Evolutionary conservation across 2,329 filamentous ascomycete species (phyloP), one percentile per base, ranked within the genome.

Genomic region (Pseudocercospora musae): DNA sequence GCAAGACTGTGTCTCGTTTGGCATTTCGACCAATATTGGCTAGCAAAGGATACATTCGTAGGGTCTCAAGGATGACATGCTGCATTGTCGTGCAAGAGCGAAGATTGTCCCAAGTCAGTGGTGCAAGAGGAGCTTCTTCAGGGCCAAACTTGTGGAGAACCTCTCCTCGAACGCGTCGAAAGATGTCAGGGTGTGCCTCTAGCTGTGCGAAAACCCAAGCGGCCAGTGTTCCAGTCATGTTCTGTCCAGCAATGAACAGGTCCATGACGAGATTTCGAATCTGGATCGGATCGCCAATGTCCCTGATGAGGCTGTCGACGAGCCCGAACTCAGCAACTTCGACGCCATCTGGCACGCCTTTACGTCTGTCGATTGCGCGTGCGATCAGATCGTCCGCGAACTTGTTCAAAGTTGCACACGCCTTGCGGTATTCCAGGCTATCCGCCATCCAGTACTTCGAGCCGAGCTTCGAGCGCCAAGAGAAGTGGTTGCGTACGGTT

Each of bases 141-240:
- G 58, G 60, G 27, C 68, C 70, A 52, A 71, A 68, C 11, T 59
- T 60, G 1, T 50, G 60, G 1, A 68, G 52, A 9, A 75, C 60
- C 55, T 69, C 71, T 23, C 42, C 42, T 3, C 71, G 69, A 2
- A 75, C 65, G 25, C 69, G 69, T 1, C 58, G 48, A 31, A 68
- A 74, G 8, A 71, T 66, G 5, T 65, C 63, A 1, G 68, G 71
- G 20, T 70, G 64, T 6, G 66, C 69, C 4, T 69, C 69, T 3
- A 76, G 59, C 27, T 68, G 65, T 44, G 71, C 77, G 57, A 78
- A 68, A 29, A 76, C 49, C 67, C 76, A 69, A 48, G 66, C 72
- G n/a, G 85, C 71, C 9, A 82, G 76, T 52, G 78, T 78, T 0
- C 82, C 84, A 0, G 83, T 86, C 0, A 84, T 86, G 66, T 87